A percentile compares a stretch with the other conserved stretches of the same genome.
phyloP scores from a whole-genome alignment of 208 protist genomes.

The Leishmania gerbilli region DNA sequence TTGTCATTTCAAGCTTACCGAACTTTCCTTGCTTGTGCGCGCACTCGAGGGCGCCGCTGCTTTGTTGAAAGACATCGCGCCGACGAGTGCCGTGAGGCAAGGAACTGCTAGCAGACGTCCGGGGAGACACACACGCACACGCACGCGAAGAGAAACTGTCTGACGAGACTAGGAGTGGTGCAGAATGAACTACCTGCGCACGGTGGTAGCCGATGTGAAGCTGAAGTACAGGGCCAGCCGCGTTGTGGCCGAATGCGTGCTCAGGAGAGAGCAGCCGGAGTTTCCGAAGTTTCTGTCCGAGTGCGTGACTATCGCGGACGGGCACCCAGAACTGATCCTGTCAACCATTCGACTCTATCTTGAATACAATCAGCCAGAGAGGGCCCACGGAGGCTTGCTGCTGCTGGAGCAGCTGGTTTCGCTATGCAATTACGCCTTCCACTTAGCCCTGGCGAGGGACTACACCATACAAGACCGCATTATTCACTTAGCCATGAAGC shows the following conservation, averaged over 20 bases:
- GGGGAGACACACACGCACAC: background rate
- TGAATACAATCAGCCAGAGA: conserved; percentile 29
- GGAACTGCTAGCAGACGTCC: background rate
- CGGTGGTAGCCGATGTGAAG: conserved; percentile 50
- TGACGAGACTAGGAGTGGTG: background rate
- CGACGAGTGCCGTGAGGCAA: background rate
- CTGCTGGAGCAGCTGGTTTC: conserved; percentile 81
- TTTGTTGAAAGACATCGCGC: background rate
- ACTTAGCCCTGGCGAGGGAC: conserved; percentile 64
- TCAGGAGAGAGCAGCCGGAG: conserved; percentile 19
- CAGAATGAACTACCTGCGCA: conserved; percentile 71
- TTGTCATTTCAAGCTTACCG: background rate
- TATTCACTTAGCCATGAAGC: conserved; percentile 50
- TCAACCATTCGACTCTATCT: conserved; percentile 45
- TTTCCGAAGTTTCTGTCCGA: conserved; percentile 32
- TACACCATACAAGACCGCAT: conserved; percentile 62
- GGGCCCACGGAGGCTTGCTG: conserved; percentile 46
- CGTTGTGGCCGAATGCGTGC: conserved; percentile 45
- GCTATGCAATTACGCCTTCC: conserved; percentile 76
- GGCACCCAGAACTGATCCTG: conserved; percentile 58
- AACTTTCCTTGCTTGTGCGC: background rate
- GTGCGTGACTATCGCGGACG: conserved; percentile 59
- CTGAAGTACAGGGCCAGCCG: conserved; percentile 50
- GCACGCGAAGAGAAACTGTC: background rate
- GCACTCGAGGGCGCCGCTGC: background rate